Evolutionary conservation across 192 early-diverging fungal genomes (phyloP).

Genomic region (Coemansia sp.): DNA sequence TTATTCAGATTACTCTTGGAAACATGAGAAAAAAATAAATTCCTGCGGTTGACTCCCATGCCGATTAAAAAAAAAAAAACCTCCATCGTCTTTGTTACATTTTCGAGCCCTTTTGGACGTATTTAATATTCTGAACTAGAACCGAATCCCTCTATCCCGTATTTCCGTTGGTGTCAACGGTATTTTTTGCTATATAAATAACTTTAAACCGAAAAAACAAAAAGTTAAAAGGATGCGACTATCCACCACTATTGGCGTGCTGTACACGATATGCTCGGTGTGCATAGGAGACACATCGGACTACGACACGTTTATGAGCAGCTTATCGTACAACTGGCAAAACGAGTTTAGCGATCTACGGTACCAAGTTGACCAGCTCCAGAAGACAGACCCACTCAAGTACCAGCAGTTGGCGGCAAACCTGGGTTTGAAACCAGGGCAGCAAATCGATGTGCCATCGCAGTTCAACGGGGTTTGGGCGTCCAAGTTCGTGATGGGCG

Average conservation of each 20-base stretch:
- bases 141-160: too few species aligned
- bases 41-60: too few species aligned
- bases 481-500: slow-evolving; percentile 46
- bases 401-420: slow-evolving; percentile 36
- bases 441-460: slow-evolving; percentile 33
- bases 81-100: too few species aligned
- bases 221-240: neutral
- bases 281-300: slow-evolving; percentile 4
- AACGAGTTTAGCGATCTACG: slow-evolving; percentile 49
- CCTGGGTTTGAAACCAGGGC: slow-evolving; percentile 36
- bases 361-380: slow-evolving; percentile 48
- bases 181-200: too few species aligned
- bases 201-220: too few species aligned
- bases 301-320: slow-evolving; percentile 45
- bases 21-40: too few species aligned
- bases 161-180: too few species aligned
- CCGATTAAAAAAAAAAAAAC: too few species aligned
- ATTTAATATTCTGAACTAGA: too few species aligned
- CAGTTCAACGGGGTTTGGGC: slow-evolving; percentile 37
- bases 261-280: neutral
- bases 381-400: slow-evolving; percentile 35
- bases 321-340: slow-evolving; percentile 54
- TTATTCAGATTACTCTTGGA: too few species aligned
- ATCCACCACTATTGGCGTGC: neutral
- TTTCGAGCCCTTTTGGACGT: too few species aligned